Conservation (phyloP, 2,329 filamentous ascomycete species). For the Stagonosporopsis vannaccii region DNA sequence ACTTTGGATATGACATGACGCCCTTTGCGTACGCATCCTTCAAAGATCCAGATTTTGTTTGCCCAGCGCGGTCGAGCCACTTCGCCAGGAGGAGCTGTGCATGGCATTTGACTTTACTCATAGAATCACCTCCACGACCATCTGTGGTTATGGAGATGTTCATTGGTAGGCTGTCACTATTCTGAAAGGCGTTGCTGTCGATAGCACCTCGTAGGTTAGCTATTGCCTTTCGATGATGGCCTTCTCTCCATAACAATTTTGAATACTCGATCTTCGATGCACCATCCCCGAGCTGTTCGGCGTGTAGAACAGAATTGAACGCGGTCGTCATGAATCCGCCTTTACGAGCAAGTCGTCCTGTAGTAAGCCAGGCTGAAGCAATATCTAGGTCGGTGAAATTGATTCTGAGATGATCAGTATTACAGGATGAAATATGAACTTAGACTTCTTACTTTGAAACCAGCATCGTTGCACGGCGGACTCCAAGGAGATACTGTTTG, state of each 20-base stretch:
- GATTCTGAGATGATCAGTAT: slow-evolving; percentile 46
- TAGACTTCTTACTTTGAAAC: slow-evolving; percentile 65
- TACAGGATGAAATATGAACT: background rate
- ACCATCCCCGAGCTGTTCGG: slow-evolving; percentile 81
- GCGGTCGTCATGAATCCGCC: slow-evolving; percentile 83
- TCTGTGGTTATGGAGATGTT: slow-evolving; percentile 49
- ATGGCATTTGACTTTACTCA: slow-evolving; percentile 72
- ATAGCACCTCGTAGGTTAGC: slow-evolving; percentile 89
- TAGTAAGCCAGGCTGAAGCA: slow-evolving; percentile 84
- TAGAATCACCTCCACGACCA: slow-evolving; percentile 47
- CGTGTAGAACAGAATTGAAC: slow-evolving; percentile 92
- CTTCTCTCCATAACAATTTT: slow-evolving; percentile 89
- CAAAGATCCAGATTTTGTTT: slow-evolving; percentile 83
- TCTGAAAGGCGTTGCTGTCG: slow-evolving; percentile 75
- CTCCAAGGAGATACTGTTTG: slow-evolving; percentile 90
- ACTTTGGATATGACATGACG: slow-evolving; percentile 71
- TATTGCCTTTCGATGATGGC: slow-evolving; percentile 93
- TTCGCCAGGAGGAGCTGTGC: slow-evolving; percentile 91
- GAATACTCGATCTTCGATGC: slow-evolving; percentile 95
- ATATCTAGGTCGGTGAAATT: slow-evolving; percentile 75
- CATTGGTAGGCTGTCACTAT: slow-evolving; percentile 48
- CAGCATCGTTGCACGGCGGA: slow-evolving; percentile 88
- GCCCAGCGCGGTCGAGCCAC: slow-evolving; percentile 95
- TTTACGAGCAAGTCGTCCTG: slow-evolving; percentile 85
- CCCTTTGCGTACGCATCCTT: slow-evolving; percentile 78